These are phyloP conservation scores for Zopfochytrium polystomum DNA, from an alignment of 371 early-diverging fungal genomes.

Conservation along the genomic window DNA sequence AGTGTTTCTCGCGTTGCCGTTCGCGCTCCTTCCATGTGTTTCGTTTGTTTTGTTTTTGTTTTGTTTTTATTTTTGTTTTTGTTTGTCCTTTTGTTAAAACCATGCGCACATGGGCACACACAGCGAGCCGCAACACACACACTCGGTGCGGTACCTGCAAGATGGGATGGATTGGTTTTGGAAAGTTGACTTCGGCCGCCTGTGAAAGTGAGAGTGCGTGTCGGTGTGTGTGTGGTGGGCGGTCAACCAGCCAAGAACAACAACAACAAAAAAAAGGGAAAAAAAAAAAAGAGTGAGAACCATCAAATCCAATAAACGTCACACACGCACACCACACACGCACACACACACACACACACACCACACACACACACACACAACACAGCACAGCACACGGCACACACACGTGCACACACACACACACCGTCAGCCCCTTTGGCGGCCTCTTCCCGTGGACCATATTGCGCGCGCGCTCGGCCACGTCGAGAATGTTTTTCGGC, in stretches of 20 bases:
- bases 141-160: slow-evolving; percentile 7
- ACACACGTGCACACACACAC: slow-evolving; percentile 8
- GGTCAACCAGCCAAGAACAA: too few relatives aligned
- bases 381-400: too few relatives aligned
- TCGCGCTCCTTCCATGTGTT: slow-evolving; percentile 23
- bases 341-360: too few relatives aligned
- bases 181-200: slow-evolving; percentile 22
- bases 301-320: neutral
- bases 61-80: too few relatives aligned
- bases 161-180: slow-evolving; percentile 16
- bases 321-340: too few relatives aligned
- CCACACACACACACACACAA: too few relatives aligned
- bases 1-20: slow-evolving; percentile 23
- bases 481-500: slow-evolving; percentile 24
- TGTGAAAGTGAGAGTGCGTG: neutral
- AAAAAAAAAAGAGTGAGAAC: neutral
- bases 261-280: too few relatives aligned
- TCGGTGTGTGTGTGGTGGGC: too few relatives aligned
- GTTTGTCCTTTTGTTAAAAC: neutral
- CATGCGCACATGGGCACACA: neutral
- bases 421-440: too few relatives aligned
- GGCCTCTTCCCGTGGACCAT: slow-evolving; percentile 31
- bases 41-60: too few relatives aligned
- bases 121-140: neutral
- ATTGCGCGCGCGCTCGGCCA: slow-evolving; percentile 24